Base-by-base conservation (phyloP, 768 basidiomycete species). In the Lactifluus pinguis region DNA sequence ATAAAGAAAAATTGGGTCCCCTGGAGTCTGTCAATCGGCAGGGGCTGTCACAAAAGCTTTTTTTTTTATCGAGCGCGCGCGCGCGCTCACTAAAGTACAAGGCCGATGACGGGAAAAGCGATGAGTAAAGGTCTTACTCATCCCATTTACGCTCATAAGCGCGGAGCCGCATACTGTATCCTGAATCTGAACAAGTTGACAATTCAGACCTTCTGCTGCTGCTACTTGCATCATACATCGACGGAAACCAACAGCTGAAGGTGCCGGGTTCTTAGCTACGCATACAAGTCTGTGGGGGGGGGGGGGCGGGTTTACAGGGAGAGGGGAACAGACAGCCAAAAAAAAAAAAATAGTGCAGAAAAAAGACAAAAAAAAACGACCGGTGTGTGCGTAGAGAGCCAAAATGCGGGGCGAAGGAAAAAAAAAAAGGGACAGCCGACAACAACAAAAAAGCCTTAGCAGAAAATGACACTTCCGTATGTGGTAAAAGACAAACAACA, bases 251-350 rank as follows among this genome's bases (percentile, higher is more conserved):
- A 51, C 41, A 19, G 25, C 25, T 29, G 42, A 49, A 34, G 49
- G 36, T 57, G 45, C 47, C 14, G 45, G 36, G 55, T 52, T 50
- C 55, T 61, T 52, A 30, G 50, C 36, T 61, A 61, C 44, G 42
- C 57, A 61, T 61, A 61, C 60, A 38, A 29, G 25, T 19, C 42
- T 61, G 60, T 57, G 50, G 39, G 30, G n/a, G 51, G 1, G 50
- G 39, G 30, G n/a, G 51, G 1, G 25, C 25, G 25, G 25, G 25
- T 25, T 61, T 61, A 61, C 60, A 61, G 49, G 39, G 53, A 57
- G 55, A n/a, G 25, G 25, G 25, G 42, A 25, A 61, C 38, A 45
- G 19, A 38, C 38, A 42, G 34, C 7, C 42, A 41, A 39, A 38
- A 51, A 56, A 39, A 38, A 51, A 56, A 17, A 32, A 47, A 56